A percentile compares a stretch with the other conserved stretches of the same genome.
phyloP scores from a whole-genome alignment of 1,284 basidiomycete genomes.

The Laetiporus sulphureus region DNA sequence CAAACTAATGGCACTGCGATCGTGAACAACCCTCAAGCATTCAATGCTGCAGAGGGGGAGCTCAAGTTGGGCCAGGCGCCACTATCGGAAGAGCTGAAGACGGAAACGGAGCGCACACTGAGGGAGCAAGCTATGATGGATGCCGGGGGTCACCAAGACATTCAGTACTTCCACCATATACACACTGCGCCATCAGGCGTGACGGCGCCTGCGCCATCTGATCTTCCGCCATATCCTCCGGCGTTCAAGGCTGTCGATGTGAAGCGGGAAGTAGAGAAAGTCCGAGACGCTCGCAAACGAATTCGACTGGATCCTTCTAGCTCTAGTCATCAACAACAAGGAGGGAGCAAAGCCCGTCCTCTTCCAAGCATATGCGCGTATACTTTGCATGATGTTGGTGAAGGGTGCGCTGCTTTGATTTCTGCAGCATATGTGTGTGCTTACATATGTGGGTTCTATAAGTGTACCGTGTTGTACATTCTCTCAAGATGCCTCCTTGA shows the following conservation, averaged over 20 bases:
- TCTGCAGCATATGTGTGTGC: constrained; percentile 7
- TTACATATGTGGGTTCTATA: constrained; percentile 4
- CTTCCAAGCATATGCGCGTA: constrained; percentile 91
- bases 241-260: constrained; percentile 86
- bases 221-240: constrained; percentile 75
- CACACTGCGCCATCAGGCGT: constrained; percentile 41
- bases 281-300: constrained; percentile 86
- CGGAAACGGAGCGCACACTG: constrained; percentile 72
- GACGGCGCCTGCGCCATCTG: constrained; percentile 58
- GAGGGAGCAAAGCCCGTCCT: constrained; percentile 49
- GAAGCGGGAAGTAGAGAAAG: constrained; percentile 84
- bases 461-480: constrained; percentile 87
- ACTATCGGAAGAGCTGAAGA: constrained; percentile 69
- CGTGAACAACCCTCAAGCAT: constrained; percentile 54
- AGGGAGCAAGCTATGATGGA: constrained; percentile 68
- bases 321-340: constrained; percentile 49
- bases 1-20: constrained; percentile 37
- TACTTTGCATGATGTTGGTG: constrained; percentile 85
- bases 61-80: constrained; percentile 83
- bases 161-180: constrained; percentile 33
- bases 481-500: constrained; percentile 87
- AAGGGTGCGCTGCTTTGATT: constrained; percentile 55
- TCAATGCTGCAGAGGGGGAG: constrained; percentile 67
- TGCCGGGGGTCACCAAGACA: constrained; percentile 55
- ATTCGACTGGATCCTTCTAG: constrained; percentile 81